Evolutionary conservation across 371 early-diverging fungal genomes (phyloP), one percentile per base, ranked within the genome.

Genomic region (Lichtheimia ramosa): DNA sequence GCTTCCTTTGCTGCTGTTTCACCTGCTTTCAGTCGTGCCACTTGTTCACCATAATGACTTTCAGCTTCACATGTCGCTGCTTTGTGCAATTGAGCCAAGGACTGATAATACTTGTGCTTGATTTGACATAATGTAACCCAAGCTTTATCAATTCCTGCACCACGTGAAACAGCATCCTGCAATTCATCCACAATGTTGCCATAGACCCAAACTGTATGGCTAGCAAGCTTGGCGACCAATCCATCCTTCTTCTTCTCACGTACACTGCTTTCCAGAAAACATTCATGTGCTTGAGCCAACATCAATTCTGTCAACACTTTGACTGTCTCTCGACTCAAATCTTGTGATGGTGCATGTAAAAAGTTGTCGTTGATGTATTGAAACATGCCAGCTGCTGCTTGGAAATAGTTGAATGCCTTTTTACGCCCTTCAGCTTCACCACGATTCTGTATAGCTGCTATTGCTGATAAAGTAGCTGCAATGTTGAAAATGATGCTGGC

Each of bases 261-360:
- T 12, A 92, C 63, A 21, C 92, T 86, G 68, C 92, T 94, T 68
- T 93, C 95, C 49, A 94, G 62, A 58, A 95, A 91, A 61, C 92
- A 89, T 73, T 98, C 98, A 61, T 98, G 98, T 0, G 97, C 96
- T 73, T 97, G 96, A 0, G 92, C 93, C 48, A 97, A 80, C 94
- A 94, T 94, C 40, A 96, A 71, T 24, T 92, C 86, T 14, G 82
- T 82, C 34, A 97, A 73, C 61, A 91, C 77, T 57, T 91, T 92
- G 58, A 97, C 90, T 0, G 92, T 89, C 48, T 95, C 94, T 40
- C 92, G 82, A 58, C 92, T 89, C 58, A 98, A 69, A 73, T 98
- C 98, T 14, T 88, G 81, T 2, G 95, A 92, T 0, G 97, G 97
- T 14, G 97, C 94, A 65, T 98, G 97, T 50, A 96, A 72, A 77